Evolutionary conservation across 257 asterid species (phyloP), one percentile per base, ranked within the genome.

Genomic region (Fraxinus cuspidata): DNA sequence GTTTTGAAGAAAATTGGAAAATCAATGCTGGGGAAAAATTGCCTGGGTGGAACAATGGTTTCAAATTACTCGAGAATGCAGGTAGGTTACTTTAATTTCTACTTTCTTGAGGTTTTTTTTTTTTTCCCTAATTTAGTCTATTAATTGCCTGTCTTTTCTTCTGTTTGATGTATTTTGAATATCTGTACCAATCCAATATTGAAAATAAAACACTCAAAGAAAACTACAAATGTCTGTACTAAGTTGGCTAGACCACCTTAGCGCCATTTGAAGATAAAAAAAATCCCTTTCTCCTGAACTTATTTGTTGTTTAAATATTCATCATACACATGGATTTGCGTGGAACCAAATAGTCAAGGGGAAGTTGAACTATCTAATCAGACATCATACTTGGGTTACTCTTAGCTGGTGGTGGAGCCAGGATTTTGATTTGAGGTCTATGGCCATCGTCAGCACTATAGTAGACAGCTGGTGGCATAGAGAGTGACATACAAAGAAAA

Each of bases 1-100:
- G 87, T 72, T 94, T 94, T 34, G 94, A 94, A 86, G 92, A 92
- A 64, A 87, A 86, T n/a, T 94, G 97, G 97, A 92, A 89, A 83
- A 80, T n/a, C 51, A 83, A 68, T 72, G 96, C 97, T 66, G 92
- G 88, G 29, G 88, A 82, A 70, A 76, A 82, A 72, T 84, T 94
- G 0, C 96, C 97, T 35, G 97, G 88, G 60, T 85, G 97, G 97
- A 85, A 66, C 81, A 79, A 75, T 72, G 88, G 86, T 80, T 92
- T 89, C 88, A 89, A 79, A 78, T 23, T 85, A 72, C 90, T 90
- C 0, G 92, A 89, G 78, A 81, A 84, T 85, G 71, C 89, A 79
- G 94, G 96, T 90, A 78, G 16, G 16, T 19, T 72, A 7, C 67
- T 42, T 77, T 77, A 11, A 27, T 21, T 47, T 72, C 40, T 72